Evolutionary conservation across 306 rosid genomes (phyloP), one percentile per base, ranked within the genome.

Genomic region (Notholithocarpus densiflorus): DNA sequence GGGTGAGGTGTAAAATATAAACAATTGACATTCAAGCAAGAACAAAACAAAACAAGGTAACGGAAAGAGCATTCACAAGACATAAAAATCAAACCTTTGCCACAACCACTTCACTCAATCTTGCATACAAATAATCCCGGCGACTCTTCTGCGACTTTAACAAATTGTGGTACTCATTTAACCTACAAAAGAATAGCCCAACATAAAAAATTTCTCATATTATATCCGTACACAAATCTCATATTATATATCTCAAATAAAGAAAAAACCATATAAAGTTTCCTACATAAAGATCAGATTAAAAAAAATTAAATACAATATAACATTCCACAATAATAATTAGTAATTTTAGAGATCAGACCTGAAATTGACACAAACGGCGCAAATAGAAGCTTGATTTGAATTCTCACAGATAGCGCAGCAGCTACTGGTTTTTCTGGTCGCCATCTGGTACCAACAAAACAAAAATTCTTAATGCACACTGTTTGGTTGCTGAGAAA

Each of bases 291-390:
- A 27, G 40, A n/a, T 4, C 53, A 48, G 53, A 48, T 48, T 40
- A 40, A 11, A 40, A 40, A 8, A 8, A 0, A 8, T 40, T 8
- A 2, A 40, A 40, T 8, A 40, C 12, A 8, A 65, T 13, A 65
- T 19, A 65, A 27, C 14, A 62, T 27, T 27, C 40, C 10, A 31
- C n/a, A 21, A 40, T 0, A 40, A 40, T 8, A 40, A 40, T 40
- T 34, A 11, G 13, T 14, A 19, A 73, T 29, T 65, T 27, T 45
- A 4, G 20, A 27, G 64, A 26, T 29, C 71, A 66, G 82, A 91
- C 99, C 94, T 93, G 84, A 84, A 88, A 80, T 95, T 95, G 37
- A 95, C 99, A 83, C 99, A 95, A 71, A 80, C 70, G 37, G 87
- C 13, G 76, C 99, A 95, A 37, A 93, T 84, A 18, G 92, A 95